A percentile compares a stretch with the other conserved stretches of the same genome.
These are phyloP conservation scores for Cephalotrichum gorgonifer DNA, from an alignment of 2,329 filamentous ascomycete genomes.

Conservation along the genomic window DNA sequence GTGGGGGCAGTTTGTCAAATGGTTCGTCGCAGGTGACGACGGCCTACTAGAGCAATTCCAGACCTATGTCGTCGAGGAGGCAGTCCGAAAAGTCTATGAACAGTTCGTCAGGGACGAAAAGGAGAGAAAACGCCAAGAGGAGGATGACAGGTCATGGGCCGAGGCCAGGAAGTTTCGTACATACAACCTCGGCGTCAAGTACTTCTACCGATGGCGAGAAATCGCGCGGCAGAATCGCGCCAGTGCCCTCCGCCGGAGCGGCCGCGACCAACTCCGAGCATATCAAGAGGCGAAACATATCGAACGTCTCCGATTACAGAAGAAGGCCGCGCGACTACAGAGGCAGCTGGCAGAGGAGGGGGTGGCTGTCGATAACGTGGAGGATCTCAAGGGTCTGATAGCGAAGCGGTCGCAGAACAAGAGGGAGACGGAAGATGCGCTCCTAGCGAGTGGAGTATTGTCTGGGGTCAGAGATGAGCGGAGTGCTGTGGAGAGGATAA, in stretches of 20 bases:
- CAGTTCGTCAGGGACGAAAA: slow-evolving; percentile 28
- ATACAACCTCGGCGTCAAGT: slow-evolving; percentile 41
- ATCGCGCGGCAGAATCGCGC: slow-evolving; percentile 36
- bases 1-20: slow-evolving; percentile 39
- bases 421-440: slow-evolving; percentile 18
- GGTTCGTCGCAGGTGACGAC: slow-evolving; percentile 43
- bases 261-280: slow-evolving; percentile 37
- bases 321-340: slow-evolving; percentile 18
- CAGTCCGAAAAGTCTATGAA: slow-evolving; percentile 31
- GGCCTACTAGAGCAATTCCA: slow-evolving; percentile 43
- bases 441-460: slow-evolving; percentile 31
- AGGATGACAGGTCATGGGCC: slow-evolving; percentile 34
- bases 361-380: slow-evolving; percentile 16
- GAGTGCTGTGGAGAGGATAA: slow-evolving; percentile 22
- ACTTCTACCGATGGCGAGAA: slow-evolving; percentile 46
- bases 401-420: slow-evolving; percentile 3
- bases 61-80: slow-evolving; percentile 30
- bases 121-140: slow-evolving; percentile 31
- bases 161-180: slow-evolving; percentile 36
- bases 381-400: slow-evolving; percentile 23
- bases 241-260: slow-evolving; percentile 37
- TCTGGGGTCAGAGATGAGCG: slow-evolving; percentile 28
- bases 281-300: slow-evolving; percentile 30
- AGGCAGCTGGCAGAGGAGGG: slow-evolving; percentile 6
- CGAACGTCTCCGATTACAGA: slow-evolving; percentile 20